Percentiles rank a stretch among this genome's conserved stretches.
Evolutionary conservation across 2,329 filamentous ascomycete genomes (phyloP).

Genomic region (Colletotrichum sp.): DNA sequence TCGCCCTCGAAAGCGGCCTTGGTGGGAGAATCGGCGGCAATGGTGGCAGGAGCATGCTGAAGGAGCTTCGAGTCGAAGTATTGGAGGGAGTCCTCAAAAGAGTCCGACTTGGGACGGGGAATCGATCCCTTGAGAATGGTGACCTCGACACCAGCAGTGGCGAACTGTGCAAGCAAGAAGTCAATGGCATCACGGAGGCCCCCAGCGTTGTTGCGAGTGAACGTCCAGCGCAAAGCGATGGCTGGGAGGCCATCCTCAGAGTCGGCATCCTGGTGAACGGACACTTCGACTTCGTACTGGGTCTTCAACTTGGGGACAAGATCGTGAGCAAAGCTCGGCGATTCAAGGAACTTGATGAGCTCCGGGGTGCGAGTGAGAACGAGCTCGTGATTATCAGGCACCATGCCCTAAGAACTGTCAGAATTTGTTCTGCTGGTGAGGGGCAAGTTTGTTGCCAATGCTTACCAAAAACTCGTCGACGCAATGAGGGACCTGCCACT

Average conservation of each 20-base stretch:
- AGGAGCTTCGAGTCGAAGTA: conserved; percentile 98
- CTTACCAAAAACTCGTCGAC: conserved; percentile 89
- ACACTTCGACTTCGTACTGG: conserved; percentile 90
- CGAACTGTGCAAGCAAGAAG: conserved; percentile 85
- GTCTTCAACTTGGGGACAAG: conserved; percentile 84
- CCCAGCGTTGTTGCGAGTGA: conserved; percentile 96
- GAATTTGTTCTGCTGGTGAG: not conserved
- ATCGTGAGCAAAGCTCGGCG: conserved; percentile 79
- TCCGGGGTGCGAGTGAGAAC: conserved; percentile 78
- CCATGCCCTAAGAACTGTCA: conserved; percentile 73
- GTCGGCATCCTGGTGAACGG: conserved; percentile 69
- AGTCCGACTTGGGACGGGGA: conserved; percentile 97
- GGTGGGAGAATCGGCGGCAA: conserved; percentile 86
- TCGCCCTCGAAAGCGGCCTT: conserved; percentile 85
- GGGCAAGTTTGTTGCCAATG: not conserved
- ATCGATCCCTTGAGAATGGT: conserved; percentile 92
- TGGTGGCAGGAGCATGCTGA: conserved; percentile 84
- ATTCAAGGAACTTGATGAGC: conserved; percentile 82
- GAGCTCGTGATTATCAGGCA: conserved; percentile 93
- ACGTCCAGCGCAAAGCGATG: conserved; percentile 74
- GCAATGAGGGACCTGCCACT: conserved; percentile 97
- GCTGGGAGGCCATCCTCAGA: conserved; percentile 64
- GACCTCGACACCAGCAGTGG: conserved; percentile 87
- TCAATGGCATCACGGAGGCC: conserved; percentile 96
- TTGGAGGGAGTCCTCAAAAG: conserved; percentile 94